phyloP scores from a whole-genome alignment of 805 yeast genomes.

The Grigorovia jiainica region DNA sequence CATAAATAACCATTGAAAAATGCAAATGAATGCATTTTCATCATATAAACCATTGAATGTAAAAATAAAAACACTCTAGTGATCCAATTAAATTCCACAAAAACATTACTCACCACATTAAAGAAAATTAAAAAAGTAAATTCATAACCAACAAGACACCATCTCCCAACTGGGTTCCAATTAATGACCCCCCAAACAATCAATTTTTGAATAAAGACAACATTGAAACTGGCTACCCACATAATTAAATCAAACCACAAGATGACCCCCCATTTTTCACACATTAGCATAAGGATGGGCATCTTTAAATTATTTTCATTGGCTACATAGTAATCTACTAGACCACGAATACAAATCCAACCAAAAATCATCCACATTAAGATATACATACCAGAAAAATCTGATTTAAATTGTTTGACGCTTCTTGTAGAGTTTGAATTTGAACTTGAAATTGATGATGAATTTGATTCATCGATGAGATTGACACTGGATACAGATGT shows the following conservation, averaged over 20 bases:
- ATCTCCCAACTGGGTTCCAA: constrained; percentile 63
- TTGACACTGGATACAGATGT: no score
- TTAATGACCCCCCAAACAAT: constrained; percentile 35
- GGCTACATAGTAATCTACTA: constrained; percentile 42
- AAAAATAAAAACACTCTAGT: constrained; percentile 76
- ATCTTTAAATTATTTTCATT: constrained; percentile 36
- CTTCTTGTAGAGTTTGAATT: no score
- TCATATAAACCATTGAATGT: constrained; percentile 76
- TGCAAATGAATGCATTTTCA: constrained; percentile 93
- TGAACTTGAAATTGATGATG: neutral
- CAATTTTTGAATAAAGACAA: constrained; percentile 47
- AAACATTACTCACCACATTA: constrained; percentile 40
- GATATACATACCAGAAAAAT: constrained; percentile 73
- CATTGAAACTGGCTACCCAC: constrained; percentile 59
- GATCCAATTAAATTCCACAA: constrained; percentile 68
- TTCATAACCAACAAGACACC: constrained; percentile 50
- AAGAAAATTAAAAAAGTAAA: constrained; percentile 42
- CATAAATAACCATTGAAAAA: constrained; percentile 88
- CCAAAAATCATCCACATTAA: constrained; percentile 67
- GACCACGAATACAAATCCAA: constrained; percentile 42
- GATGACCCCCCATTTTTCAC: constrained; percentile 50
- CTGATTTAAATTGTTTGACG: neutral
- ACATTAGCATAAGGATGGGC: constrained; percentile 48
- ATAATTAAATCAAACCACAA: constrained; percentile 63
- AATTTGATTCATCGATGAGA: no score